Evolutionary conservation across 345 rosid genomes (phyloP).

Genomic region (Gossypium arboreum): DNA sequence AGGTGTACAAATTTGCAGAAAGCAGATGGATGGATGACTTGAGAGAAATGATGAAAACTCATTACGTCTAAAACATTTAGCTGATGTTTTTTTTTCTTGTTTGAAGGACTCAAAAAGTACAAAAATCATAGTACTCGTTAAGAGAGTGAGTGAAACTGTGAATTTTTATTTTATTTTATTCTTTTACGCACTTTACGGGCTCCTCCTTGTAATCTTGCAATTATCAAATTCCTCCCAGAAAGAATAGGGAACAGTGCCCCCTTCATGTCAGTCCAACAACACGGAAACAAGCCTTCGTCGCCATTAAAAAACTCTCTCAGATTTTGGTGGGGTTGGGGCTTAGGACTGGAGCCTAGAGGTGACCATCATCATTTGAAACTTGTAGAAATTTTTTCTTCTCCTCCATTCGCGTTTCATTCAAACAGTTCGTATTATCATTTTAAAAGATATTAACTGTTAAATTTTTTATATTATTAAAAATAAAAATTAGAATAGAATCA

Average conservation of each 20-base stretch:
- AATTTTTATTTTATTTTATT: not conserved
- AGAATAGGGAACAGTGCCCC: conserved; percentile 25
- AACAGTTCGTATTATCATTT: no score
- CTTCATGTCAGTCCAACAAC: conserved; percentile 20
- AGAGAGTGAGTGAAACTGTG: conserved; percentile 40
- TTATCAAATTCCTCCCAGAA: conserved; percentile 27
- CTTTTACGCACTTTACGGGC: conserved; percentile 16
- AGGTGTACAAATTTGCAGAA: not conserved
- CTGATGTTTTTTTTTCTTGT: not conserved
- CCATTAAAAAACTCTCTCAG: not conserved
- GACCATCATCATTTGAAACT: not conserved
- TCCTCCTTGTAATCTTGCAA: conserved; percentile 40
- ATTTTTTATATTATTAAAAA: no score
- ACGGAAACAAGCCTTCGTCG: conserved; percentile 18
- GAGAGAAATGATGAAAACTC: conserved; percentile 8
- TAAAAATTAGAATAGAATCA: no score
- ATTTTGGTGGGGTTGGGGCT: conserved; percentile 8
- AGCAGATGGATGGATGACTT: not conserved
- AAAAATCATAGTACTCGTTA: conserved; percentile 34
- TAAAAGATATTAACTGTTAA: no score
- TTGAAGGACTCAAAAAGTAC: conserved; percentile 24
- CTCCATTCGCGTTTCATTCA: no score
- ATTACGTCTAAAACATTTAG: conserved; percentile 7
- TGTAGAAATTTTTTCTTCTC: no score
- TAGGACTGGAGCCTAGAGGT: not conserved